phyloP scores from a whole-genome alignment of 2,329 filamentous ascomycete genomes.

The Calcarisporium arbuscula region DNA sequence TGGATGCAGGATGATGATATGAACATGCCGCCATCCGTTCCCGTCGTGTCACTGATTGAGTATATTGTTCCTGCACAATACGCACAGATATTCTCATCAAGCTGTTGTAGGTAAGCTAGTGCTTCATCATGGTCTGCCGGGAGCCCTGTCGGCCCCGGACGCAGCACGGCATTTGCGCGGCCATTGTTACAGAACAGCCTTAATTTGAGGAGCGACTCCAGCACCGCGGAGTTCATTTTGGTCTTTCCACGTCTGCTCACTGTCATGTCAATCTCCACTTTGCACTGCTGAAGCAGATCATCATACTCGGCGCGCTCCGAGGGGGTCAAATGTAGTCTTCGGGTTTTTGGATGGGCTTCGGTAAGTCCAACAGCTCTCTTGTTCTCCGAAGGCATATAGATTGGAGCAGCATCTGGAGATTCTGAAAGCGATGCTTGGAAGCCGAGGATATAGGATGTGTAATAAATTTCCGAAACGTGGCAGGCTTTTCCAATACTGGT shows the following conservation, averaged over 20 bases:
- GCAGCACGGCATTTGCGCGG: constrained; percentile 1
- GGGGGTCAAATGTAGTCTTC: neutral
- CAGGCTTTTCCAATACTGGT: neutral
- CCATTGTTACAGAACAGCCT: constrained; percentile 3
- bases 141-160: neutral
- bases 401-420: constrained; percentile 1
- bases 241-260: neutral
- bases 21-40: constrained; percentile 1
- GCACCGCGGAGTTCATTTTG: constrained; percentile 1
- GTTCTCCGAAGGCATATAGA: constrained; percentile 1
- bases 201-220: constrained; percentile 1
- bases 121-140: constrained; percentile 3
- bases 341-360: neutral
- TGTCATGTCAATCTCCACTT: constrained; percentile 2
- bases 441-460: constrained; percentile 1
- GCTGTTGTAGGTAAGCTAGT: constrained; percentile 2
- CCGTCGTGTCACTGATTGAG: constrained; percentile 1
- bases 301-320: neutral
- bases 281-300: neutral
- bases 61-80: constrained; percentile 3
- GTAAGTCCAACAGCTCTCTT: constrained; percentile 1
- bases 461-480: constrained; percentile 1
- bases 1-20: constrained; percentile 3
- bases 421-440: constrained; percentile 1
- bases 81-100: constrained; percentile 1